These are phyloP conservation scores for Chlorella vulgaris DNA, from an alignment of 139 green algal species.

Conservation along the genomic window DNA sequence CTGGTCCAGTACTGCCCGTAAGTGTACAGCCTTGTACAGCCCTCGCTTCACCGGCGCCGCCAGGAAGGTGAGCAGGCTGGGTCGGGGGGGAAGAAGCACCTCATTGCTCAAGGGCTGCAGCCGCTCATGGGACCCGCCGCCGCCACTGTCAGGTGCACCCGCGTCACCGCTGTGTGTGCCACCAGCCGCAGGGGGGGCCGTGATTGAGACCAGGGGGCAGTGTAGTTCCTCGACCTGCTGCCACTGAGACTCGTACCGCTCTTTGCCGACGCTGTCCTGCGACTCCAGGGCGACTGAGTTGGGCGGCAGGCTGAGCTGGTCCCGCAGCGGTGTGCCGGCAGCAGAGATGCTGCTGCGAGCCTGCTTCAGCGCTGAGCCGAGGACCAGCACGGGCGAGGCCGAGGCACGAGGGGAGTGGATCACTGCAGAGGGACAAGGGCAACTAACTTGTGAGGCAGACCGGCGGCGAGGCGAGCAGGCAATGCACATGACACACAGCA, in stretches of 20 bases:
- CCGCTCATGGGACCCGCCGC: neutral
- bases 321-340: conserved; percentile 2
- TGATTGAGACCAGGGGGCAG: conserved; percentile 26
- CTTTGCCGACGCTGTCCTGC: neutral
- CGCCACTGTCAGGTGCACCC: neutral
- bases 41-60: conserved; percentile 49
- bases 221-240: conserved; percentile 59
- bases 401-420: conserved; percentile 1
- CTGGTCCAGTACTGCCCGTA: conserved; percentile 13
- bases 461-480: too few species aligned
- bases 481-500: neutral
- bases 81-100: conserved; percentile 46
- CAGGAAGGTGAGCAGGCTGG: conserved; percentile 51
- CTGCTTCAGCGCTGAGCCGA: neutral
- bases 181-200: too few species aligned
- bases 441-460: too few species aligned
- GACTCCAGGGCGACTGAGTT: too few species aligned
- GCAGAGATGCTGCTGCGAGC: neutral
- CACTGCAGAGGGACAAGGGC: conserved; percentile 4
- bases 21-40: conserved; percentile 55
- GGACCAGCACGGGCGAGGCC: neutral
- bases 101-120: conserved; percentile 16
- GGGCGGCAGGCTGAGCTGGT: too few species aligned
- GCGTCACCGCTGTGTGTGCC: too few species aligned
- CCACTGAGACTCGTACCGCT: conserved; percentile 42